Evolutionary conservation across 352 stramenopile genomes (phyloP).

Genomic region (Pythium guiyangense): DNA sequence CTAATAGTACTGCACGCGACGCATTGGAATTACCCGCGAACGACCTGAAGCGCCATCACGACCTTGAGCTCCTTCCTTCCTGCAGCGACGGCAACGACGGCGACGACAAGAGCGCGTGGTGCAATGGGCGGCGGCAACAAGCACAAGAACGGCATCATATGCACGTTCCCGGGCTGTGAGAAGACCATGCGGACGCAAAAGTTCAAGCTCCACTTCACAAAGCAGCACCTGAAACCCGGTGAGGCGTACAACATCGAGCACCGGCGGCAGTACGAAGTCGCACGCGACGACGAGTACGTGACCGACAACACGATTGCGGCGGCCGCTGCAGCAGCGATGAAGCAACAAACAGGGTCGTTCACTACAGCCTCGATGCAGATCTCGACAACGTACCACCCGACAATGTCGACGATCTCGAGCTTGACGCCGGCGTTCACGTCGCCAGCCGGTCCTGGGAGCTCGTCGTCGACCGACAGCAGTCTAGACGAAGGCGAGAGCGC

Average conservation of each 20-base stretch:
- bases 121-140: constrained; percentile 79
- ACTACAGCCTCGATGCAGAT: constrained; percentile 6
- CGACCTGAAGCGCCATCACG: too few relatives aligned
- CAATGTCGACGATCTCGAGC: not conserved
- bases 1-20: too few relatives aligned
- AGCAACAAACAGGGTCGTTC: not conserved
- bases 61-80: too few relatives aligned
- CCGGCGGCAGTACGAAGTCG: constrained; percentile 71
- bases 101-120: not conserved
- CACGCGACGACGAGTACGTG: constrained; percentile 48
- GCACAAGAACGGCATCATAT: constrained; percentile 88
- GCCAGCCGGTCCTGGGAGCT: not conserved
- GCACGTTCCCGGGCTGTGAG: constrained; percentile 72
- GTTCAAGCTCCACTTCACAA: constrained; percentile 84
- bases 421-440: constrained; percentile 4
- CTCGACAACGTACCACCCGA: not conserved
- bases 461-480: not conserved
- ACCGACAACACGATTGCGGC: constrained; percentile 1
- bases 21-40: too few relatives aligned
- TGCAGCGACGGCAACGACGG: too few relatives aligned
- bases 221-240: constrained; percentile 65
- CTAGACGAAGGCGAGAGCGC: not conserved
- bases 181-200: constrained; percentile 87
- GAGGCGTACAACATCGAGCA: constrained; percentile 79
- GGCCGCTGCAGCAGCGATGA: constrained; percentile 8